Evolutionary conservation across 1,284 basidiomycete genomes (phyloP), one percentile per base, ranked within the genome.

Genomic region (Sporisorium scitamineum): DNA sequence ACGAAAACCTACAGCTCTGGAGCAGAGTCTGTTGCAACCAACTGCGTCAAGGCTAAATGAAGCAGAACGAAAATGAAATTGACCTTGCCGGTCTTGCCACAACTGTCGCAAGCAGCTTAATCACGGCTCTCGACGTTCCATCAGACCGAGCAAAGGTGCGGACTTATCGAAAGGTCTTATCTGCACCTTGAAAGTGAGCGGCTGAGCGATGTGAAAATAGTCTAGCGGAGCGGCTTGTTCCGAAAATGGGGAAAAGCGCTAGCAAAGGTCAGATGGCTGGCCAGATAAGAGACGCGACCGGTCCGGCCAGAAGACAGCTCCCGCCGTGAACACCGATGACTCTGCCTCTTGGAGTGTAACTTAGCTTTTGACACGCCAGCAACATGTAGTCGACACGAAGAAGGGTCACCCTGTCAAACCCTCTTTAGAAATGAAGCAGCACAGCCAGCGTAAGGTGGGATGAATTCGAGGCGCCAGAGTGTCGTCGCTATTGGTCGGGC

Each of bases 401-500:
- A n/a, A n/a, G n/a, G n/a, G n/a, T n/a, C n/a, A n/a, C n/a, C 34
- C 13, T 37, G 34, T 37, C 34, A 37, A 7, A 37, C 13, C 34
- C 34, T 37, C 9, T 37, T 37, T 37, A 13, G 8, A 39, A 11
- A 39, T 18, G 16, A 39, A 39, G 18, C n/a, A n/a, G n/a, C n/a
- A 4, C 13, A n/a, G 37, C 16, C 37, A 39, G 37, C 37, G 37
- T 8, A 29, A 0, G 5, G 26, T 32, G 39, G 32, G 42, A 45
- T 34, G 55, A 57, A 31, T 24, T 31, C n/a, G 24, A 45, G 41
- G 47, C 10, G 44, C 20, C 42, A 22, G 26, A 27, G 31, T 41
- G 3, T 29, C 24, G n/a, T 66, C 54, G 58, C 58, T 57, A 10
- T 48, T 57, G 18, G 65, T 61, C 50, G 59, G 65, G 65, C 65